Base-by-base conservation (phyloP, 305 asterid species). In the Fraxinus albicans region DNA sequence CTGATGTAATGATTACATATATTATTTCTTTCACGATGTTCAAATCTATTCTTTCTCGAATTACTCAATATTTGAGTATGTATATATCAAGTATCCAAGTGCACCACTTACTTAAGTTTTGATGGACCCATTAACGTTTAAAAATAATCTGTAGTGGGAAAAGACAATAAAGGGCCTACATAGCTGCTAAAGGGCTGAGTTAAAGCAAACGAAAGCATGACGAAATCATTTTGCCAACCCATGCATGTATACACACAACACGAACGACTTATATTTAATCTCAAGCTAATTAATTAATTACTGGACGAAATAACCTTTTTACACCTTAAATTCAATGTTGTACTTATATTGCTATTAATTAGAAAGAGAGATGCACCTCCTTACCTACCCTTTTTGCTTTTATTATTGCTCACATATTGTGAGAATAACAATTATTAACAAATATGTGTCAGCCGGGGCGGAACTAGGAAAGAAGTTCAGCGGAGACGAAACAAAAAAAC, bases 191-290 rank as follows among this genome's bases (percentile, higher is more conserved):
- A 27, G 74, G 36, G 19, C 35, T 85, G 80, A 88, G 93, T 86
- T 90, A 87, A 86, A 84, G 79, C 87, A 82, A 44, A 80, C 97
- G 96, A 87, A 87, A 94, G 97, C 98, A 90, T 93, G 98, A 92
- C 94, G 93, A 86, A 79, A 84, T 67, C 78, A 82, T 36, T 58
- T 85, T 83, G 85, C 83, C 83, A 82, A 86, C 38, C 80, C 89
- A 84, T 85, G 91, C 92, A 90, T 13, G 5, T 47, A 15, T 69
- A 79, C 31, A 21, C 6, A 25, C 33, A 21, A 3, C 31, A 60
- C 34, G 15, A 65, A 65, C 34, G 12, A 65, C 33, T 19, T 63
- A 21, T 65, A 23, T 3, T 23, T 35, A 35, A 65, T 25, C 33
- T 25, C 6, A 23, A 65, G 31, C 3, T 65, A 60, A 21, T 60